These are phyloP conservation scores for Marasmius fiardii DNA, from an alignment of 1,284 basidiomycete genomes.

Conservation along the genomic window DNA sequence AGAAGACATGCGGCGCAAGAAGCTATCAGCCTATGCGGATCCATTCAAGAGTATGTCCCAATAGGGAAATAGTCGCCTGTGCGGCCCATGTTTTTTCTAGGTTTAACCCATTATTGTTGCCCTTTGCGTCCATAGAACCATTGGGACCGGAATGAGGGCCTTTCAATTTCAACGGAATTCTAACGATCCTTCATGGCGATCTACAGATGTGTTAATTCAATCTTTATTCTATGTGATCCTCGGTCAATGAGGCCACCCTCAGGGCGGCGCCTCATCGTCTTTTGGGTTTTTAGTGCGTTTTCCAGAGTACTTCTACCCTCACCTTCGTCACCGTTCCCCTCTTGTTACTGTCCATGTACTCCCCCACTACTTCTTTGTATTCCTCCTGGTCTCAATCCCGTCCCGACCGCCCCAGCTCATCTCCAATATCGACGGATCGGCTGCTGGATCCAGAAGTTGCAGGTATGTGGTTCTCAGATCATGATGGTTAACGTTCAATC, in stretches of 20 bases:
- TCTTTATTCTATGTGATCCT: neutral
- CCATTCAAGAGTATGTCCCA: neutral
- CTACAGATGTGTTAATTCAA: neutral
- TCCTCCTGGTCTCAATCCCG: too few species aligned
- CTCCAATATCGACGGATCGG: too few species aligned
- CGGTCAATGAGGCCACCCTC: constrained; percentile 1
- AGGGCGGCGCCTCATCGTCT: neutral
- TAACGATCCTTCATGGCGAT: neutral
- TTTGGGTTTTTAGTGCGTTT: neutral
- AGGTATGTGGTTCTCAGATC: too few species aligned
- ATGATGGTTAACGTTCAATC: neutral
- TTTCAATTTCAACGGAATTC: neutral
- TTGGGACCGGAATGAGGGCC: neutral
- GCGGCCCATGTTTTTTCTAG: too few species aligned
- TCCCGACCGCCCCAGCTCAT: too few species aligned
- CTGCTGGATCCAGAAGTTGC: too few species aligned
- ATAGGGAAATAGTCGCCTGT: neutral
- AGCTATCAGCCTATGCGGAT: constrained; percentile 1
- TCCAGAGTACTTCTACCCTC: neutral
- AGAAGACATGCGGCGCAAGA: constrained; percentile 4
- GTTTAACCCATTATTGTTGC: too few species aligned
- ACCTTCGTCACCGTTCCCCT: too few species aligned
- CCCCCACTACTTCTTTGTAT: neutral
- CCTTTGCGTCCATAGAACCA: too few species aligned
- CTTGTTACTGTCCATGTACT: neutral